Evolutionary conservation across 495 filamentous ascomycete species (phyloP), one percentile per base, ranked within the genome.

Genomic region (Aspergillus ostianus): DNA sequence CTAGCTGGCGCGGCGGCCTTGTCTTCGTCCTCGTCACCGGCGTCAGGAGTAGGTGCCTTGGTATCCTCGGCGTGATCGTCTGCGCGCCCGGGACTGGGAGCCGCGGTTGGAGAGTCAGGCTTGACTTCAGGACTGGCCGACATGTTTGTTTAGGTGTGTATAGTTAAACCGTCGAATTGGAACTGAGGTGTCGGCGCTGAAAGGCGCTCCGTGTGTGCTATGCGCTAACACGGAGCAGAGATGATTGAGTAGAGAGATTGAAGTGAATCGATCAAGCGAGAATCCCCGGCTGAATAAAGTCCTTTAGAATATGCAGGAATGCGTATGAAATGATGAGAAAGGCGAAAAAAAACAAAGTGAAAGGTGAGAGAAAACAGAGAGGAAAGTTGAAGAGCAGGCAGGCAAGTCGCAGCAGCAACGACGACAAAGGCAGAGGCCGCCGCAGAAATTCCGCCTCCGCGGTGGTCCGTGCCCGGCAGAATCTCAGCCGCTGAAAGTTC

Each of bases 81-180:
- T 21, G 47, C 59, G 27, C 63, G 64, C 27, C 64, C 61, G 51
- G 56, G 66, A 13, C 63, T 62, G 46, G 64, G 62, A 4, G 67
- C 63, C 6, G 59, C 64, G 30, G 63, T 66, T 3, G 67, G 67
- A 8, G 70, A 68, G 27, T 51, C 61, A 15, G 60, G 55, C 19
- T 72, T 66, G 36, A 56, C 63, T 56, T 77, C 73, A 7, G 75
- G 74, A 21, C 76, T 76, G 13, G 71, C 73, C 52, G 75, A 78
- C 78, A 82, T 79, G 23, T 58, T 26, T 65, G 60, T 6, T 53
- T 47, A 10, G 30, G 13, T 27, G n/a, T 21, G 44, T 10, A 44
- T 44, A 27, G 19, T 9, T 23, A 6, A 26, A 46, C 10, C 12
- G 13, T 36, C 15, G n/a, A 53, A 5, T 12, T 27, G 50, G 26